Percentiles rank a stretch among this genome's conserved stretches.
Conservation (phyloP, 2,329 filamentous ascomycete genomes). For the Achaetomium macrosporum region DNA sequence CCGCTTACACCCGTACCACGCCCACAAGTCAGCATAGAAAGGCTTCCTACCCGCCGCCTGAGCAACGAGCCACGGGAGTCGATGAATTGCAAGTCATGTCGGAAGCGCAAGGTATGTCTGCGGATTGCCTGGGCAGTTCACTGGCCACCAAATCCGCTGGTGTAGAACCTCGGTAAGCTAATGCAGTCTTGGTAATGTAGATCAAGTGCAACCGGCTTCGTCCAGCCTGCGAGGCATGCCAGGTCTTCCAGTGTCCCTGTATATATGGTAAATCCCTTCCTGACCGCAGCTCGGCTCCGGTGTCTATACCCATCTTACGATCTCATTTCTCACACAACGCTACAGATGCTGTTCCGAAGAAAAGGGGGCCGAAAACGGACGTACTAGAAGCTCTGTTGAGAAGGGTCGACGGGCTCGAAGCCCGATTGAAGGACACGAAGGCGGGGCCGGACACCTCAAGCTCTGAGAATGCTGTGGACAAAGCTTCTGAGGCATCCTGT, state of each 20-base stretch:
- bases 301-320: not conserved
- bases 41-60: conserved; percentile 63
- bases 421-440: conserved; percentile 66
- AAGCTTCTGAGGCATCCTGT: conserved; percentile 18
- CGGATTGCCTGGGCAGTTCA: not conserved
- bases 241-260: conserved; percentile 82
- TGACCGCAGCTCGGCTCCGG: not conserved
- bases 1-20: conserved; percentile 58
- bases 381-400: conserved; percentile 79
- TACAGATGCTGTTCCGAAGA: conserved; percentile 80
- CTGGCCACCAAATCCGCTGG: not conserved
- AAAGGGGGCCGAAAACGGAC: conserved; percentile 84
- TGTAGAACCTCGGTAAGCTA: not conserved
- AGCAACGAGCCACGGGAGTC: conserved; percentile 76
- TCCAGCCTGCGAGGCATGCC: conserved; percentile 81
- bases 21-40: conserved; percentile 75
- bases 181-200: conserved; percentile 39
- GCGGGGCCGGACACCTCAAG: conserved; percentile 28
- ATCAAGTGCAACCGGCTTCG: conserved; percentile 88
- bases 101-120: conserved; percentile 72
- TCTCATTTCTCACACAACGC: not conserved
- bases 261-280: conserved; percentile 63
- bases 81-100: conserved; percentile 94
- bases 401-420: conserved; percentile 78
- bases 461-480: conserved; percentile 26